Base-by-base conservation (phyloP, 2,329 filamentous ascomycete species). In the Trichoderma koningiopsis region DNA sequence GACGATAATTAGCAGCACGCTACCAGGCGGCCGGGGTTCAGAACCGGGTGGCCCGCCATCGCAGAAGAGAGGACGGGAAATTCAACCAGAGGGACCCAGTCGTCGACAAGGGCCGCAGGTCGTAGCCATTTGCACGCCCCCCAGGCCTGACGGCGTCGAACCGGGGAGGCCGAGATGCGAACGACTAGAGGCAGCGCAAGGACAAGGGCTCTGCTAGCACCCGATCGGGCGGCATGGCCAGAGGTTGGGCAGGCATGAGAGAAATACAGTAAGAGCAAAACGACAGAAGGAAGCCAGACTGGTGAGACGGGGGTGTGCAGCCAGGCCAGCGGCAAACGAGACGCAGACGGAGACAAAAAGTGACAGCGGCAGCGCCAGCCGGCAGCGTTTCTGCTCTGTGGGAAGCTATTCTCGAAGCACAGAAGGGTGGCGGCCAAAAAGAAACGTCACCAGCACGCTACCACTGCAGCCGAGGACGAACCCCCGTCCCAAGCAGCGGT, bases 81-180 rank as follows among this genome's bases (percentile, higher is more conserved):
- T 65, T 69, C 61, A 56, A 60, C 57, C 52, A 10, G 56, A 63
- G 60, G 68, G 68, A 47, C 63, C 68, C 68, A 70, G 62, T 68
- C 35, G 62, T 68, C 35, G 62, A 68, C 68, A 57, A 66, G 68
- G 68, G 63, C 53, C 33, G 29, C 22, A 33, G 49, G 37, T 66
- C 55, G 52, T 58, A 19, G 31, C 63, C 63, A 61, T 57, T 64
- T 70, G 68, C 63, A 68, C 68, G 35, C 59, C 61, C 63, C 62
- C 65, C 57, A 67, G 65, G 35, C 24, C 40, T 52, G 58, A 61
- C 69, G 60, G 69, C 65, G 65, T 55, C 37, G 65, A 55, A 62
- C 69, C 69, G 69, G 69, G 69, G 65, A 70, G 69, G 63, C 69
- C 69, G 69, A 70, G 64, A 68, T 67, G 69, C 52, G 58, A 58